These are phyloP conservation scores for Wilcoxina mikolae DNA, from an alignment of 495 filamentous ascomycete genomes.

Conservation along the genomic window DNA sequence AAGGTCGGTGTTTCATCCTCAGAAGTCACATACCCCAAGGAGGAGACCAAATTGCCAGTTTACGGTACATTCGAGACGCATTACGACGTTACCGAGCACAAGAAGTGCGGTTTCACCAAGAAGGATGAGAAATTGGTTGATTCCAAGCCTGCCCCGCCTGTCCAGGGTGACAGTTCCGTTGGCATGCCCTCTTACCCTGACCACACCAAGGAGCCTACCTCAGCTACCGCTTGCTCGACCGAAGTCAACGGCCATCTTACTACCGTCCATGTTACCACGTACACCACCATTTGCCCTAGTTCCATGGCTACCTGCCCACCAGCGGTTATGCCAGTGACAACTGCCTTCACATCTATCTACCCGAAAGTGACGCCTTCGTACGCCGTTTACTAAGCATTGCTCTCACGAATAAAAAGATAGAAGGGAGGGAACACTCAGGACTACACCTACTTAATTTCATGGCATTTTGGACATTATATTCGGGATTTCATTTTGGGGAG, in stretches of 20 bases:
- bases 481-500: not conserved
- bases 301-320: not conserved
- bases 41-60: slow-evolving; percentile 6
- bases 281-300: slow-evolving; percentile 3
- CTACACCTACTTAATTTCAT: not conserved
- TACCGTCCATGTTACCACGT: not conserved
- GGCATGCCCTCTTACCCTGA: not conserved
- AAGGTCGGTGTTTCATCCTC: slow-evolving; percentile 22
- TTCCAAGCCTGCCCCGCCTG: not conserved
- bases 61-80: slow-evolving; percentile 16
- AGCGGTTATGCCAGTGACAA: not conserved
- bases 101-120: slow-evolving; percentile 12
- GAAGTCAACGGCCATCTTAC: not conserved
- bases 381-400: not conserved
- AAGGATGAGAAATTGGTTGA: not conserved
- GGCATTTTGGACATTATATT: not conserved
- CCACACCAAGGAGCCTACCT: not conserved
- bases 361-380: not conserved
- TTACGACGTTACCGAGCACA: slow-evolving; percentile 21
- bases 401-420: not conserved
- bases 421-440: not conserved
- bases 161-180: not conserved
- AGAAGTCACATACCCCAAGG: slow-evolving; percentile 16
- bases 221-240: not conserved
- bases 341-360: not conserved